A percentile compares a stretch with the other conserved stretches of the same genome.
Evolutionary conservation across 2,329 filamentous ascomycete genomes (phyloP).

Genomic region (Ustulina deusta): DNA sequence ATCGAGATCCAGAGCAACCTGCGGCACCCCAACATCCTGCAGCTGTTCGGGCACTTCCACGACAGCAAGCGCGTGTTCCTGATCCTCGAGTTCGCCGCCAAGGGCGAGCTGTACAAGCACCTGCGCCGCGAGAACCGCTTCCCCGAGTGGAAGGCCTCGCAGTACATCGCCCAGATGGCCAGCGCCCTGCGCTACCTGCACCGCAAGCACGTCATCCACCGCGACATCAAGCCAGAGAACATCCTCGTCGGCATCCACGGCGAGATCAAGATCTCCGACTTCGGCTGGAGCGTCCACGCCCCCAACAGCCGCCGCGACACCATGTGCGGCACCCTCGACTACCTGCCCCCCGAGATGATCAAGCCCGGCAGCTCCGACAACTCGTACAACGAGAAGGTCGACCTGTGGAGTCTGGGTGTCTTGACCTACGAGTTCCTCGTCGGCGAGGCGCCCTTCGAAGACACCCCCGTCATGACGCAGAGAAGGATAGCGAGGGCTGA

Average conservation of each 20-base stretch:
- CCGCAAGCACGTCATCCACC: constrained; percentile 96
- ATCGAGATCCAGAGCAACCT: constrained; percentile 92
- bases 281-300: constrained; percentile 98
- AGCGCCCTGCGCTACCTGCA: constrained; percentile 89
- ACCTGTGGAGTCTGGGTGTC: constrained; percentile 95
- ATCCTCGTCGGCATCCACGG: constrained; percentile 96
- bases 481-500: constrained; percentile 88
- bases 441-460: constrained; percentile 96
- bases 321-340: constrained; percentile 97
- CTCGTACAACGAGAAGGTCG: constrained; percentile 94
- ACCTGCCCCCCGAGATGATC: constrained; percentile 98
- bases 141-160: constrained; percentile 86
- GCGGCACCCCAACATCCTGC: constrained; percentile 85
- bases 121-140: constrained; percentile 82
- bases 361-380: constrained; percentile 83
- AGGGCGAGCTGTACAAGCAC: constrained; percentile 90
- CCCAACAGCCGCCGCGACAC: constrained; percentile 94
- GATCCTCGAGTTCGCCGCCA: constrained; percentile 87
- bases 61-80: constrained; percentile 89
- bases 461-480: constrained; percentile 94
- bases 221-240: constrained; percentile 98
- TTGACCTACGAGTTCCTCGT: constrained; percentile 96
- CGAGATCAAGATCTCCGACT: constrained; percentile 98
- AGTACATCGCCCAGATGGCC: constrained; percentile 93
- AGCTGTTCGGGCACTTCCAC: constrained; percentile 89